Base-by-base conservation (phyloP, 2,329 filamentous ascomycete species). In the Penicillium expansum region DNA sequence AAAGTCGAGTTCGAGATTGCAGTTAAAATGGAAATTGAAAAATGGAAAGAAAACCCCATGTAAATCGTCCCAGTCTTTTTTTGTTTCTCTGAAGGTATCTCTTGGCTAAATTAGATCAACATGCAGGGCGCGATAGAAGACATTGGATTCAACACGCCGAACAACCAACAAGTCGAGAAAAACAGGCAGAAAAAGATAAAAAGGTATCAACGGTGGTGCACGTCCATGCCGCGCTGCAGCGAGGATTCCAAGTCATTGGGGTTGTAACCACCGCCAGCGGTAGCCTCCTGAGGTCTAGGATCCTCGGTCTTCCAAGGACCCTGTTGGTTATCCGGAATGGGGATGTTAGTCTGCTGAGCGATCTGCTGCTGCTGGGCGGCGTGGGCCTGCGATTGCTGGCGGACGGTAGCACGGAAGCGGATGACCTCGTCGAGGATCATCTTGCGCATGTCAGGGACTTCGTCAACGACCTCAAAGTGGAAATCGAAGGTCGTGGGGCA, bases 401-500 rank as follows among this genome's bases (percentile, higher is more conserved):
- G 78, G 42, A 86, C 84, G 53, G 77, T 72, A 56, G 83, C 80
- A 61, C 94, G 86, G 86, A 99, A 99, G 63, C 86, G 83, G 71
- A 86, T 82, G 48, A 99, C 94, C 76, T 99, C 94, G n/a, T 93
- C 89, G 58, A 97, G 81, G 63, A 99, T 99, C 91, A 97, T 95
- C 76, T 88, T 87, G 73, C 94, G 90, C 92, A 99, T 97, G 67
- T 97, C 90, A 22, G 82, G 83, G 20, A 99, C 92, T 43, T 97
- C 94, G 52, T 99, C 93, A 38, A 97, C 86, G n/a, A 96, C 87
- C 75, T 99, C 94, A 71, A 99, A 99, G 74, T 93, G 89, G 80
- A 99, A 99, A 81, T 99, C 92, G 78, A 99, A 99, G 18, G 91
- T 92, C 16, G 89, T 90, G 0, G 92, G 92, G 79, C 93, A 97